A percentile compares a stretch with the other conserved stretches of the same genome.
phyloP scores from a whole-genome alignment of 2,329 filamentous ascomycete genomes.

The Aureobasidium subglaciale region DNA sequence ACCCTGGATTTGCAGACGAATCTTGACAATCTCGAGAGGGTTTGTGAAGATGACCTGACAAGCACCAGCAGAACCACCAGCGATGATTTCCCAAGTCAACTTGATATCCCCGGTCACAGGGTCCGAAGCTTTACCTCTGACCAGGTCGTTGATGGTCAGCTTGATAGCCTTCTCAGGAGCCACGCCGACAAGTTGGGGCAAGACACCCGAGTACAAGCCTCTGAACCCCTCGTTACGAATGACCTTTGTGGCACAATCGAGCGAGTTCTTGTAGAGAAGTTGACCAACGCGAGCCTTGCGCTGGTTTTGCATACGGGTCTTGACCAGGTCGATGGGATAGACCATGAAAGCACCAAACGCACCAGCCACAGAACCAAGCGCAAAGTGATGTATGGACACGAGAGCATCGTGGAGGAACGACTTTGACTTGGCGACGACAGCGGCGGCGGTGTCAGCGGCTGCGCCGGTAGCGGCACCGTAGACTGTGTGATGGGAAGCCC shows the following conservation, averaged over 20 bases:
- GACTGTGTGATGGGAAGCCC: slow-evolving; percentile 53
- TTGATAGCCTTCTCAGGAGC: slow-evolving; percentile 99
- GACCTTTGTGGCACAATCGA: slow-evolving; percentile 92
- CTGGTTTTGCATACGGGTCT: slow-evolving; percentile 98
- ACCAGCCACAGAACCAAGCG: slow-evolving; percentile 79
- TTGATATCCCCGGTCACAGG: slow-evolving; percentile 67
- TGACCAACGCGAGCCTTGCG: slow-evolving; percentile 74
- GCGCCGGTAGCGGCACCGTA: slow-evolving; percentile 36
- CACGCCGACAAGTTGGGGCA: slow-evolving; percentile 92
- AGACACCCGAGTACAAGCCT: slow-evolving; percentile 87
- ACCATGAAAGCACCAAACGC: slow-evolving; percentile 99
- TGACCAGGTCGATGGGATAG: slow-evolving; percentile 96
- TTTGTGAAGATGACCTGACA: slow-evolving; percentile 99
- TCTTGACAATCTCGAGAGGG: slow-evolving; percentile 98
- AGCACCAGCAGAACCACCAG: slow-evolving; percentile 81
- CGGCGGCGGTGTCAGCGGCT: slow-evolving; percentile 40
- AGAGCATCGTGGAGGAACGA: slow-evolving; percentile 57
- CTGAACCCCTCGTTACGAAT: slow-evolving; percentile 83
- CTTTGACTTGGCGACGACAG: slow-evolving; percentile 49
- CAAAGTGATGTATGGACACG: slow-evolving; percentile 85
- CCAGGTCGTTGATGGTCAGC: slow-evolving; percentile 93
- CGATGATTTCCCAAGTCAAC: slow-evolving; percentile 66
- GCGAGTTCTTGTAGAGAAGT: slow-evolving; percentile 89
- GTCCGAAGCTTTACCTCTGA: slow-evolving; percentile 68
- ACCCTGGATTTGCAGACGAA: slow-evolving; percentile 93